Percentiles rank a stretch among this genome's conserved stretches.
phyloP scores from a whole-genome alignment of 164 flowering plant species.

The Aristolochia californica region DNA sequence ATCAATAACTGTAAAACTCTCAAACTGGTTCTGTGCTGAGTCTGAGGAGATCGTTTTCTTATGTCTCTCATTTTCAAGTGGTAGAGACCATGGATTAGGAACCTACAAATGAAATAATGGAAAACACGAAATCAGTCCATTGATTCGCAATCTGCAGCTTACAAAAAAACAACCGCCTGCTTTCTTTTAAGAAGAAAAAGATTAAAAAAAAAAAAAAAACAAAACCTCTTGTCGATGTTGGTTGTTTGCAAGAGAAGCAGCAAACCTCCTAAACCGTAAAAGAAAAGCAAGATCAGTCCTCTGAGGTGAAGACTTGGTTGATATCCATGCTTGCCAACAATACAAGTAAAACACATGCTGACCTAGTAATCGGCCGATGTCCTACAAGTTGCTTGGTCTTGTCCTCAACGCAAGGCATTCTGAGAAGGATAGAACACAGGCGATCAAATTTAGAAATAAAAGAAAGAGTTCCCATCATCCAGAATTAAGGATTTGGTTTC shows the following conservation, averaged over 20 bases:
- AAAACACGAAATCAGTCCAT: not conserved
- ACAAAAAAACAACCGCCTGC: not conserved
- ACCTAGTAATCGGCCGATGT: conserved; percentile 10
- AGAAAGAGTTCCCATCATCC: not conserved
- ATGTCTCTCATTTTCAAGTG: conserved; percentile 1
- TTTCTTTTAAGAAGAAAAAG: too few relatives aligned
- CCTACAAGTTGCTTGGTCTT: not conserved
- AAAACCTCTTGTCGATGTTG: conserved; percentile 24
- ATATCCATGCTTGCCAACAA: not conserved
- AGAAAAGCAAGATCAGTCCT: conserved; percentile 2
- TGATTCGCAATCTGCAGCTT: not conserved
- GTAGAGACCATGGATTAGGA: conserved; percentile 2
- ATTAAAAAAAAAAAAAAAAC: not conserved
- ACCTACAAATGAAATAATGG: conserved; percentile 19
- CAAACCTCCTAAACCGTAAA: conserved; percentile 46
- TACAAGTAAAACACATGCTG: not conserved
- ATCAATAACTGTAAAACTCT: conserved; percentile 38
- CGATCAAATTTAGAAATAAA: not conserved
- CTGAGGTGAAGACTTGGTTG: not conserved
- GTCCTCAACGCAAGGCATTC: conserved; percentile 5
- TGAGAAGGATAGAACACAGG: not conserved
- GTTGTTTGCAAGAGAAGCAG: conserved; percentile 54
- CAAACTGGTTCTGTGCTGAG: conserved; percentile 13
- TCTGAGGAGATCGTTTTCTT: conserved; percentile 13
- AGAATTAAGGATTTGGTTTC: not conserved